Conservation (phyloP, 345 rosid genomes). For the Erodium maritimum region DNA sequence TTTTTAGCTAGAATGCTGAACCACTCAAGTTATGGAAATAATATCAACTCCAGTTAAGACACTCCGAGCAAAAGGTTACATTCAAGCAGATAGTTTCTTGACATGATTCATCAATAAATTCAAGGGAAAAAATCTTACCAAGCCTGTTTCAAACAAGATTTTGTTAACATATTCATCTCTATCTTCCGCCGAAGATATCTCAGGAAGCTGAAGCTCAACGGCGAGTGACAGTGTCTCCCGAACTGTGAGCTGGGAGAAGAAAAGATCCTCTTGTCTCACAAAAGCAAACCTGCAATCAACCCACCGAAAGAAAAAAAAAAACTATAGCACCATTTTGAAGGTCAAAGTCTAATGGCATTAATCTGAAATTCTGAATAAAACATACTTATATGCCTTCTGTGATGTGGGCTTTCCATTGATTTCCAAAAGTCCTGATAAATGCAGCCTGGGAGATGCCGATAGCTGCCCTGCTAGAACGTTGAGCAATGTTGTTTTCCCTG, state of each 20-base stretch:
- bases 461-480: conserved; percentile 88
- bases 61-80: neutral
- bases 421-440: conserved; percentile 85
- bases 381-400: conserved; percentile 59
- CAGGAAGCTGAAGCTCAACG: conserved; percentile 81
- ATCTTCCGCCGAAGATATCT: conserved; percentile 53
- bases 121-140: conserved; percentile 38
- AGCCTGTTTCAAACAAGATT: conserved; percentile 68
- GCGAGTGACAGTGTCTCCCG: conserved; percentile 89
- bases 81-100: neutral
- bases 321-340: conserved; percentile 1
- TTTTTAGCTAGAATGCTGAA: too few species aligned
- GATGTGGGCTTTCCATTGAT: conserved; percentile 65
- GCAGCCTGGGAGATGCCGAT: conserved; percentile 46
- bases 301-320: conserved; percentile 2
- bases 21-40: neutral
- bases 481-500: conserved; percentile 94
- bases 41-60: neutral
- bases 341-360: neutral
- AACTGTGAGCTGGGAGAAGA: conserved; percentile 92
- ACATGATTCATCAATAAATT: conserved; percentile 1
- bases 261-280: conserved; percentile 91
- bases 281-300: conserved; percentile 57
- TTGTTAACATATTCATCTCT: conserved; percentile 71
- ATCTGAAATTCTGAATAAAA: neutral